Evolutionary conservation across 345 rosid species (phyloP), one percentile per base, ranked within the genome.

Genomic region (Sonneratia alba): DNA sequence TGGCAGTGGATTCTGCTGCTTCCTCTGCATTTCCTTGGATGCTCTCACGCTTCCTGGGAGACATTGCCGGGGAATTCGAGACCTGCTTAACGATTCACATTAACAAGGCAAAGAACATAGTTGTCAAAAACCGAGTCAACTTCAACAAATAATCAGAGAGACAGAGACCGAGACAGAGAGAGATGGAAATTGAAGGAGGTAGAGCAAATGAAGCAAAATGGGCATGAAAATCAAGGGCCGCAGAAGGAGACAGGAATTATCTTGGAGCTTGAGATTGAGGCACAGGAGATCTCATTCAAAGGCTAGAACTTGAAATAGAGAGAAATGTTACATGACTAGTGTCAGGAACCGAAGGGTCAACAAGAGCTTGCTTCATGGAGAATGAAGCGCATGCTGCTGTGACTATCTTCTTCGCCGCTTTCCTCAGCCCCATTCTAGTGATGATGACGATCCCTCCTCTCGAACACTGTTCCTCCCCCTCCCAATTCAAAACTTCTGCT

Each of bases 311-410:
- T 48, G 6, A 11, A 68, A 53, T 4, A 53, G 22, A 21, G 59
- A 53, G 8, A 21, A 53, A 21, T 2, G 59, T 40, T 71, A 71
- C 38, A 40, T 68, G 68, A 74, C 73, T 42, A 36, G 68, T 5
- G 51, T 69, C 45, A 62, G 66, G 42, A 67, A 55, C 55, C 27
- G 84, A 63, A 56, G 77, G 78, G 70, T 72, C 77, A 22, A 65
- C 76, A 24, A 72, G 83, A 76, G 86, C 37, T 61, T 85, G 71
- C 45, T 74, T 79, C 22, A 81, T 75, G 72, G 89, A 86, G 86
- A 87, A 86, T 76, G 91, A 87, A 69, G 85, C 87, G 43, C 93
- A 92, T 24, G 91, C 97, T 68, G 91, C 92, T 11, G 83, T 79
- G 73, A 82, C 87, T 81, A 89, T 82, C 79, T 81, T 83, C 77